Percentiles rank a stretch among this genome's conserved stretches.
phyloP scores from a whole-genome alignment of 306 rosid species.

The Acacia crassicarpa region DNA sequence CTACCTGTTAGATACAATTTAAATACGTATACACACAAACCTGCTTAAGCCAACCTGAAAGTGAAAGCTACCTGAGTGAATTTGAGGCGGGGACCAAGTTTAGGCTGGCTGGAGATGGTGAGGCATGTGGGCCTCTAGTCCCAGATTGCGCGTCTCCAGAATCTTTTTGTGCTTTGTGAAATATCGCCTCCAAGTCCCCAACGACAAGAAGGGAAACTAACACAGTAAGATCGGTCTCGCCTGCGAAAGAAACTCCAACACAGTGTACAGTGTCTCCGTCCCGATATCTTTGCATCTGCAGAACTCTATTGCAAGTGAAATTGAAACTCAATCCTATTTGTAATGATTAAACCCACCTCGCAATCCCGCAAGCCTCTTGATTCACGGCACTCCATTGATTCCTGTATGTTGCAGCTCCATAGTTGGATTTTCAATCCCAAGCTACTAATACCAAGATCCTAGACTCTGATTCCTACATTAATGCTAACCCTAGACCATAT shows the following conservation, averaged over 20 bases:
- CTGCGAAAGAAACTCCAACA: not conserved
- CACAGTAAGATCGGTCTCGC: not conserved
- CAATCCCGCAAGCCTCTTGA: conserved; percentile 64
- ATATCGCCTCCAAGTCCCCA: not conserved
- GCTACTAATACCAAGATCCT: conserved; percentile 47
- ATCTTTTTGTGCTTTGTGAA: conserved; percentile 5
- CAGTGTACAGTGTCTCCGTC: not conserved
- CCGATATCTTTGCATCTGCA: not conserved
- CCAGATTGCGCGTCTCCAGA: not conserved
- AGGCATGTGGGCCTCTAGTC: not conserved
- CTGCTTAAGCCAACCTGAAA: too few species aligned
- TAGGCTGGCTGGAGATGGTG: too few species aligned
- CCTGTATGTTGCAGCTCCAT: conserved; percentile 71
- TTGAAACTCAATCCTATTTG: not conserved
- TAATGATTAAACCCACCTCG: conserved; percentile 52
- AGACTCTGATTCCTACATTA: conserved; percentile 42
- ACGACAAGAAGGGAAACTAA: not conserved
- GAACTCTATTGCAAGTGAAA: not conserved
- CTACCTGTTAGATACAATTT: too few species aligned
- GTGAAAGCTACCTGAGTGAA: too few species aligned
- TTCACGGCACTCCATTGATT: conserved; percentile 63
- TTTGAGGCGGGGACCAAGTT: too few species aligned
- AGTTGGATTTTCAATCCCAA: conserved; percentile 67
- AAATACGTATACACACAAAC: too few species aligned
- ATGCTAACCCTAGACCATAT: conserved; percentile 33